Percentiles rank a stretch among this genome's conserved stretches.
Conservation (phyloP, 345 rosid species). For the Geranium brycei region DNA sequence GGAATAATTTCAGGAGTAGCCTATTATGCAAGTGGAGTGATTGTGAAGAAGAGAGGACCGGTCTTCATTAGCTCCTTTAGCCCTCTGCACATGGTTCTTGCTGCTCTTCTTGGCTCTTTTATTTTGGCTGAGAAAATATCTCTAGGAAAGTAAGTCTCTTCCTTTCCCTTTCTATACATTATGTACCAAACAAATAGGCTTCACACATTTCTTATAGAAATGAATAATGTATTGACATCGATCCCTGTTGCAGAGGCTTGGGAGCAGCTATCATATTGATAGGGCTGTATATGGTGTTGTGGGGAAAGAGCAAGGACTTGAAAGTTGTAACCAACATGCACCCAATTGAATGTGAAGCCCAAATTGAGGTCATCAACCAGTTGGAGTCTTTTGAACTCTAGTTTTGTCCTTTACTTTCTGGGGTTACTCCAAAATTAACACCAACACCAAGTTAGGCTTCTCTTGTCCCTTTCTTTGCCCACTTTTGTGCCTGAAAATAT, state of each 20-base stretch:
- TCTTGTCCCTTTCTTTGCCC: no score
- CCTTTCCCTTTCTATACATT: not conserved
- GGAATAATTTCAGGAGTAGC: conserved; percentile 49
- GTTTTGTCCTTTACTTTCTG: no score
- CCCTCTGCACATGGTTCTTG: conserved; percentile 50
- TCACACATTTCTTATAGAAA: no score
- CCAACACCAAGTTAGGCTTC: no score
- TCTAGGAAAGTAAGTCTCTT: conserved; percentile 39
- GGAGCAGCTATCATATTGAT: conserved; percentile 26
- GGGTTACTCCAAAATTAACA: no score
- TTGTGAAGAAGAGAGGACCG: conserved; percentile 44
- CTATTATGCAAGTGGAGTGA: conserved; percentile 36
- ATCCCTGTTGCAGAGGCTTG: conserved; percentile 14
- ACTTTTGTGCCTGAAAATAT: no score
- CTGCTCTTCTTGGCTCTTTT: conserved; percentile 40
- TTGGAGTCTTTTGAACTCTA: no score
- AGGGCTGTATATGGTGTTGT: conserved; percentile 27
- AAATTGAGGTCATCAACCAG: no score
- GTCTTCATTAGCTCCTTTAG: conserved; percentile 62
- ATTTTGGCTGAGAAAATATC: conserved; percentile 32
- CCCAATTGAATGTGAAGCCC: no score
- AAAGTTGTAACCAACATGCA: no score
- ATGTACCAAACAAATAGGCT: not conserved
- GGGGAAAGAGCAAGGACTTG: conserved; percentile 35
- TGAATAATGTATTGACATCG: no score